phyloP scores from a whole-genome alignment of 805 yeast genomes.

The Yarrowia sp. region DNA sequence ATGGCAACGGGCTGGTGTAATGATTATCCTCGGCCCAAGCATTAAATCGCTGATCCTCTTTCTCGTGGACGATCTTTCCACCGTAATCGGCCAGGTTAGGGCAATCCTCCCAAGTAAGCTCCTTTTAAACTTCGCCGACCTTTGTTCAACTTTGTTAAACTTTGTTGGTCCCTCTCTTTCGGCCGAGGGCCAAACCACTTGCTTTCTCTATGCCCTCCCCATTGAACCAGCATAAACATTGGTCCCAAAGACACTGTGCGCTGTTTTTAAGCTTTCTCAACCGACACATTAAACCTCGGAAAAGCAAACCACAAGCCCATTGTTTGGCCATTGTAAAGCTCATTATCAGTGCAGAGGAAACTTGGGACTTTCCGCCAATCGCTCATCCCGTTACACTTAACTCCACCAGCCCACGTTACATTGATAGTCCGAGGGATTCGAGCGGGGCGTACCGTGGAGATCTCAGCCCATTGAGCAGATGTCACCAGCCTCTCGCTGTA shows the following conservation, averaged over 20 bases:
- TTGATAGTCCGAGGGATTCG: not conserved
- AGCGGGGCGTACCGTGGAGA: too few species aligned
- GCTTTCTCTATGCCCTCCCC: not conserved
- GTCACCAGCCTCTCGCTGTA: not conserved
- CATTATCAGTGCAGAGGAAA: constrained; percentile 16
- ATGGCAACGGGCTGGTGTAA: constrained; percentile 27
- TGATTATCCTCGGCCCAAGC: constrained; percentile 28
- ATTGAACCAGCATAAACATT: not conserved
- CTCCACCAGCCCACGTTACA: constrained; percentile 36
- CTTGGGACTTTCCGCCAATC: constrained; percentile 15
- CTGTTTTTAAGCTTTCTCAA: not conserved
- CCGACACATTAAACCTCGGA: constrained; percentile 1
- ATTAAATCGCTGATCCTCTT: constrained; percentile 14
- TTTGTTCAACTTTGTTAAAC: constrained; percentile 1
- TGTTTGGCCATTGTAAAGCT: constrained; percentile 3
- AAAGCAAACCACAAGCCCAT: constrained; percentile 24
- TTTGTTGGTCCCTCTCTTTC: constrained; percentile 10
- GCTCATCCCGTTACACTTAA: constrained; percentile 14
- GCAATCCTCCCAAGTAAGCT: not conserved
- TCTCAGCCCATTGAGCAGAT: too few species aligned
- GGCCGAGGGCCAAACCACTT: not conserved
- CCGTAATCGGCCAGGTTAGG: not conserved
- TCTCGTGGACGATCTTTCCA: constrained; percentile 4
- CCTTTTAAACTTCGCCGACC: not conserved
- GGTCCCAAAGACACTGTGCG: not conserved